These are phyloP conservation scores for Chenopodium album DNA, from an alignment of 148 eudicot genomes.

Conservation along the genomic window DNA sequence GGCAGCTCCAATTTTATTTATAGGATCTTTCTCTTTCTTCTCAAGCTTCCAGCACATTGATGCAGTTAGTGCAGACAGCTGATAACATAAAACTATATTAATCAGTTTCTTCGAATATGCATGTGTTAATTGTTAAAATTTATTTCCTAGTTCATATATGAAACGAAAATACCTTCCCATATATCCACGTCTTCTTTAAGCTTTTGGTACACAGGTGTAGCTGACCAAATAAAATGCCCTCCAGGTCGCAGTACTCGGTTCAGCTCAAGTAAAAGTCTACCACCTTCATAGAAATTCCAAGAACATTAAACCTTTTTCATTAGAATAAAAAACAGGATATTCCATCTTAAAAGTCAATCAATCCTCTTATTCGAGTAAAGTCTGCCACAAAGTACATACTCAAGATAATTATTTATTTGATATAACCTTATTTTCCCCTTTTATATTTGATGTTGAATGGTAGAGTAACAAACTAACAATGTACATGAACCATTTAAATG, in stretches of 20 bases:
- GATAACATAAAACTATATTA: conserved; percentile 9
- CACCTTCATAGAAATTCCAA: conserved; percentile 46
- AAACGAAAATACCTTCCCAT: conserved; percentile 71
- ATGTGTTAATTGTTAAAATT: background rate
- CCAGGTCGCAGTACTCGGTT: conserved; percentile 86
- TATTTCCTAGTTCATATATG: background rate
- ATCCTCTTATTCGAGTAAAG: background rate
- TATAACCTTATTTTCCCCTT: background rate
- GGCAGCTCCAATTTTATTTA: conserved; percentile 62
- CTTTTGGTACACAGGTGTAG: conserved; percentile 86
- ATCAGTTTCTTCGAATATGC: conserved; percentile 17
- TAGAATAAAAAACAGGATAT: background rate
- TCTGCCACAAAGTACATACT: background rate
- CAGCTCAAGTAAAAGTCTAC: conserved; percentile 75
- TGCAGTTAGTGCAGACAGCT: conserved; percentile 69
- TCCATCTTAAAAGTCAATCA: background rate
- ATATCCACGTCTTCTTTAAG: conserved; percentile 74
- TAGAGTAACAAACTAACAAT: background rate
- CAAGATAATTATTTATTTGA: background rate
- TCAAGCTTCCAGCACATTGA: conserved; percentile 88
- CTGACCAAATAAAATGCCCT: conserved; percentile 89
- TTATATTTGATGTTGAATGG: background rate
- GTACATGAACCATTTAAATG: background rate
- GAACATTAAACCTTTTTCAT: background rate
- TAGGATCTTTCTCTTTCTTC: conserved; percentile 58